Conservation (phyloP, 495 filamentous ascomycete species). For the Schizothecium vesticola region DNA sequence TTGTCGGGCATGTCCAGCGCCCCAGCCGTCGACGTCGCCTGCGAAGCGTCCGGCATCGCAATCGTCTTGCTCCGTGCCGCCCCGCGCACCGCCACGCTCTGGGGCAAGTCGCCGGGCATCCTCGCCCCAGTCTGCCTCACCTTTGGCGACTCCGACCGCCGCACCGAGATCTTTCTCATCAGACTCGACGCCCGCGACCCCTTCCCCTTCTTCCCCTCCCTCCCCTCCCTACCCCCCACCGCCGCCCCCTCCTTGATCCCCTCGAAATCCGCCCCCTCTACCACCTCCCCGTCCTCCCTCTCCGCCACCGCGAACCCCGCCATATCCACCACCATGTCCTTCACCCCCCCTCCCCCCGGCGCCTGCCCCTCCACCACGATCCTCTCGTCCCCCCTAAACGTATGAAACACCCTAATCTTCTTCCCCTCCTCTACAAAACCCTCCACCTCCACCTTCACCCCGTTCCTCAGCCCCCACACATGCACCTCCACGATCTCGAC, state of each 20-base stretch:
- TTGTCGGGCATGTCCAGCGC: background rate
- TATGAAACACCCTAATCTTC: conserved; percentile 77
- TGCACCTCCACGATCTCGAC: conserved; percentile 86
- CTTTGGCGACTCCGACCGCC: conserved; percentile 12
- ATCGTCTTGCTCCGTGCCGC: conserved; percentile 25
- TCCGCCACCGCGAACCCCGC: conserved; percentile 35
- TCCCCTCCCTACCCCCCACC: background rate
- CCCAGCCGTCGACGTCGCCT: background rate
- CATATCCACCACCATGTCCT: conserved; percentile 51
- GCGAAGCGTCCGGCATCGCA: conserved; percentile 14
- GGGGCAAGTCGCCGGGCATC: too few species aligned
- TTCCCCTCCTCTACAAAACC: conserved; percentile 84
- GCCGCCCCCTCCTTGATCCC: conserved; percentile 9
- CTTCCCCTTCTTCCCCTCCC: conserved; percentile 11
- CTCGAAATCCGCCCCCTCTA: conserved; percentile 20
- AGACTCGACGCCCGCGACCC: conserved; percentile 14
- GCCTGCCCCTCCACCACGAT: conserved; percentile 60
- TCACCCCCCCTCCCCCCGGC: conserved; percentile 40
- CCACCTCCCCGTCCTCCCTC: conserved; percentile 25
- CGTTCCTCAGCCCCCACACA: conserved; percentile 81
- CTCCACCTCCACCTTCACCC: conserved; percentile 81
- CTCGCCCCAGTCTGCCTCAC: conserved; percentile 8
- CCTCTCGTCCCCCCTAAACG: conserved; percentile 68
- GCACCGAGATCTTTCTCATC: conserved; percentile 21
- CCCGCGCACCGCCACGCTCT: too few species aligned